A percentile compares a stretch with the other conserved stretches of the same genome.
Evolutionary conservation across 2,329 filamentous ascomycete species (phyloP).

Genomic region (Ustulina deusta): DNA sequence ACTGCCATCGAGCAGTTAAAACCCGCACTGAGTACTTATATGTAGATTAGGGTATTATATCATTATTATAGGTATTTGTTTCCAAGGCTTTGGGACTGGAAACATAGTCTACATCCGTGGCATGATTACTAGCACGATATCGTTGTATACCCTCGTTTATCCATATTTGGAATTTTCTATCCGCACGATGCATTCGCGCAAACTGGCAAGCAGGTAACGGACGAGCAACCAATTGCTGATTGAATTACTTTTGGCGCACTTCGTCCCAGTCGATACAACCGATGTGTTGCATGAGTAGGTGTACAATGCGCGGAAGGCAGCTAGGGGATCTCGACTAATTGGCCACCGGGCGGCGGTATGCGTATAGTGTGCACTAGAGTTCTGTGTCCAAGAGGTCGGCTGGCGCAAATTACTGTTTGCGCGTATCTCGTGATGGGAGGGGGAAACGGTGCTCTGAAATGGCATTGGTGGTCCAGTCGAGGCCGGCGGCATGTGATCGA

Average conservation of each 20-base stretch:
- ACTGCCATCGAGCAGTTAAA: not conserved
- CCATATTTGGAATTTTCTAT: slow-evolving; percentile 3
- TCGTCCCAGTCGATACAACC: not conserved
- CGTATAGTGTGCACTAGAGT: too few species aligned
- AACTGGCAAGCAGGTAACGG: not conserved
- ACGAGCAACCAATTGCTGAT: slow-evolving; percentile 9
- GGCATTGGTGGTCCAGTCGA: slow-evolving; percentile 38
- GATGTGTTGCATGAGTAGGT: slow-evolving; percentile 14
- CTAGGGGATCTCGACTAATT: slow-evolving; percentile 18
- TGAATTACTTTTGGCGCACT: slow-evolving; percentile 24
- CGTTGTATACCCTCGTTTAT: not conserved
- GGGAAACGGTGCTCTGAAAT: slow-evolving; percentile 23
- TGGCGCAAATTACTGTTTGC: slow-evolving; percentile 35
- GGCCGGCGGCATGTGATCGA: slow-evolving; percentile 38
- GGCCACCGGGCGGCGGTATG: slow-evolving; percentile 19
- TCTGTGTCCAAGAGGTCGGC: slow-evolving; percentile 21
- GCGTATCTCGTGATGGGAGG: slow-evolving; percentile 31
- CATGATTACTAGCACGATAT: slow-evolving; percentile 14
- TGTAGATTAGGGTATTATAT: too few species aligned
- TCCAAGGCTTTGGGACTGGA: slow-evolving; percentile 5
- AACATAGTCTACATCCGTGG: slow-evolving; percentile 2
- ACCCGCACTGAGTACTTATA: slow-evolving; percentile 1
- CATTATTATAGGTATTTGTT: not conserved
- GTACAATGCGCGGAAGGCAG: slow-evolving; percentile 5
- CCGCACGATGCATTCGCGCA: not conserved